Percentiles rank a stretch among this genome's conserved stretches.
These are phyloP conservation scores for Fusarium verticillioides DNA, from an alignment of 2,329 filamentous ascomycete genomes.

Conservation along the genomic window DNA sequence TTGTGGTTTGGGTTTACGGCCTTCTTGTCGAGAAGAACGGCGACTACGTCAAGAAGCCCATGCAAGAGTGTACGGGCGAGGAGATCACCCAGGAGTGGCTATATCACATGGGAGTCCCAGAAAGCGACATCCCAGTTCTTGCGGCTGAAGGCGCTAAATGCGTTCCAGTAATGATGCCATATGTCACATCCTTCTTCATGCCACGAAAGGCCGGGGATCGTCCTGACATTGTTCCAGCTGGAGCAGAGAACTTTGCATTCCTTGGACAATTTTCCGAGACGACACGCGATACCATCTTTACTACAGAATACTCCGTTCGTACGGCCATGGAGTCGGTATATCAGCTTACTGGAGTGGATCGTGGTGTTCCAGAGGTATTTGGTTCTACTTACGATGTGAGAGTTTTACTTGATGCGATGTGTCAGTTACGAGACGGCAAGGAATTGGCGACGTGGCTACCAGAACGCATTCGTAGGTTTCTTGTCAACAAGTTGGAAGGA, in stretches of 20 bases:
- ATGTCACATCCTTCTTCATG: constrained; percentile 3
- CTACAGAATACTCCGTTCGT: background rate
- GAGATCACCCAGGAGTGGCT: constrained; percentile 7
- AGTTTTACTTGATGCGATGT: background rate
- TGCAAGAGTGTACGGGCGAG: constrained; percentile 1
- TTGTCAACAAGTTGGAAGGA: background rate
- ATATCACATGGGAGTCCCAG: constrained; percentile 1
- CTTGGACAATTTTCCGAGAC: background rate
- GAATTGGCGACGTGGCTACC: background rate
- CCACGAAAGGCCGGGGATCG: background rate
- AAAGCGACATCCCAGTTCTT: background rate
- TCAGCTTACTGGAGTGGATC: background rate
- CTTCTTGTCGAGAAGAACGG: background rate
- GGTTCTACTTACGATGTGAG: constrained; percentile 4
- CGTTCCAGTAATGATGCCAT: background rate
- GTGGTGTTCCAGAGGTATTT: constrained; percentile 1
- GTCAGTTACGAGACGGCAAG: background rate
- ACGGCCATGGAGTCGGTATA: constrained; percentile 4
- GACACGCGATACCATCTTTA: background rate
- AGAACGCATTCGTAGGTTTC: background rate
- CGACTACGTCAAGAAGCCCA: background rate
- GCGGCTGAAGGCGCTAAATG: background rate
- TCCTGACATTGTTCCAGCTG: background rate
- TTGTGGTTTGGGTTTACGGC: background rate
- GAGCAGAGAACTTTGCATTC: constrained; percentile 6